A percentile compares a stretch with the other conserved stretches of the same genome.
These are phyloP conservation scores for Penicillium argentinense DNA, from an alignment of 495 filamentous ascomycete species.

Conservation along the genomic window DNA sequence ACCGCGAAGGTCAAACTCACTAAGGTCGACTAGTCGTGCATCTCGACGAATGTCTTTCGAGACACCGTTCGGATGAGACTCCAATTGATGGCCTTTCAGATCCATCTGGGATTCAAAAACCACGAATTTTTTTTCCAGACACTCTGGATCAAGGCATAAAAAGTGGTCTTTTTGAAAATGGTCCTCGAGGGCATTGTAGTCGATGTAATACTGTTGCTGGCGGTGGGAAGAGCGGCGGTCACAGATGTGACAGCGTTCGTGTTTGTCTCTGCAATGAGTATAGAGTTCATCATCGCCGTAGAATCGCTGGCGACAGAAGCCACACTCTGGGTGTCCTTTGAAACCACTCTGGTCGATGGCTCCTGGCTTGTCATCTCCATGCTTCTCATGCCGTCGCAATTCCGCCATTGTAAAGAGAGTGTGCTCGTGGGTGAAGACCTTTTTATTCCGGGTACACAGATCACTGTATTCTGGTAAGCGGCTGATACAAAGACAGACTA, in stretches of 20 bases:
- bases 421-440: conserved; percentile 98
- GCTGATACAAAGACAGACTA: neutral
- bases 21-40: conserved; percentile 82
- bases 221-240: conserved; percentile 68
- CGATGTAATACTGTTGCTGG: conserved; percentile 82
- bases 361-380: conserved; percentile 89
- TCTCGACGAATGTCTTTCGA: conserved; percentile 84
- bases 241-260: conserved; percentile 94
- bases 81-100: conserved; percentile 81
- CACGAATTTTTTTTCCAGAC: conserved; percentile 95
- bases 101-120: conserved; percentile 95
- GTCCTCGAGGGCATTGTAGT: conserved; percentile 78
- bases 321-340: conserved; percentile 92
- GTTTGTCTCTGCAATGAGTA: conserved; percentile 83
- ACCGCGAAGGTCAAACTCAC: conserved; percentile 73
- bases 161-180: conserved; percentile 91
- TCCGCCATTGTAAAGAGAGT: conserved; percentile 84
- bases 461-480: conserved; percentile 49
- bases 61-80: conserved; percentile 70
- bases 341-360: conserved; percentile 92
- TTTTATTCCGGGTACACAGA: conserved; percentile 91
- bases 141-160: conserved; percentile 79
- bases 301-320: conserved; percentile 87
- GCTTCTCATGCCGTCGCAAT: conserved; percentile 80
- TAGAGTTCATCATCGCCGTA: conserved; percentile 97